Evolutionary conservation across 2,329 filamentous ascomycete genomes (phyloP).

Genomic region (Apiospora koreana): DNA sequence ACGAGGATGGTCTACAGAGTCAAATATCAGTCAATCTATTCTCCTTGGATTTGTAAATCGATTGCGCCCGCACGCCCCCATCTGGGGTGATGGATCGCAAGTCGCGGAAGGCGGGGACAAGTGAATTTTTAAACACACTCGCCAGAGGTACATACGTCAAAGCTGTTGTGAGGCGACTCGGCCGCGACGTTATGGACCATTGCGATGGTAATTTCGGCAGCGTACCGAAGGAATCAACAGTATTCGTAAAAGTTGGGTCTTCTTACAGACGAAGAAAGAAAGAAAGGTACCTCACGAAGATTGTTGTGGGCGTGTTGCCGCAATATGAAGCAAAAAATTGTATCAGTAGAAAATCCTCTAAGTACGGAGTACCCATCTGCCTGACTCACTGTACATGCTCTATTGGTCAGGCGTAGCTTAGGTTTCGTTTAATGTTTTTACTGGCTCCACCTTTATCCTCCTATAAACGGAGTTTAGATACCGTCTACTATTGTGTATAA

Average conservation of each 20-base stretch:
- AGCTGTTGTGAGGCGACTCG: constrained; percentile 38
- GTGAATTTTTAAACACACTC: background rate
- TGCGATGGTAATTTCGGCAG: background rate
- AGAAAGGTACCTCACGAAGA: background rate
- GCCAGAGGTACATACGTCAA: constrained; percentile 33
- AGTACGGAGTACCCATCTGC: constrained; percentile 1
- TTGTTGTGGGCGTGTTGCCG: background rate
- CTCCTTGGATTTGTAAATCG: background rate
- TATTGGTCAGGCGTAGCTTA: background rate
- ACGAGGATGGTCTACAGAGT: constrained; percentile 68
- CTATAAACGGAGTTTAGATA: too few relatives aligned
- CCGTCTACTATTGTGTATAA: too few relatives aligned
- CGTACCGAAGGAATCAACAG: constrained; percentile 7
- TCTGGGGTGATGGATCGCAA: background rate
- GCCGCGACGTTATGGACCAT: constrained; percentile 19
- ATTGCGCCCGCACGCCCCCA: background rate
- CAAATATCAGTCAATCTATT: background rate
- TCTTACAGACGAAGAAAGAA: background rate
- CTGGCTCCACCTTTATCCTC: background rate
- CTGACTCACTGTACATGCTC: background rate
- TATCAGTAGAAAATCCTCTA: background rate
- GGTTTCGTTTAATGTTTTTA: background rate
- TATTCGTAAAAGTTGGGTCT: background rate
- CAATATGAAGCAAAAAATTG: background rate
- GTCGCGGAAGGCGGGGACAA: background rate